Base-by-base conservation (phyloP, 2,329 filamentous ascomycete species). In the Byssothecium circinans region DNA sequence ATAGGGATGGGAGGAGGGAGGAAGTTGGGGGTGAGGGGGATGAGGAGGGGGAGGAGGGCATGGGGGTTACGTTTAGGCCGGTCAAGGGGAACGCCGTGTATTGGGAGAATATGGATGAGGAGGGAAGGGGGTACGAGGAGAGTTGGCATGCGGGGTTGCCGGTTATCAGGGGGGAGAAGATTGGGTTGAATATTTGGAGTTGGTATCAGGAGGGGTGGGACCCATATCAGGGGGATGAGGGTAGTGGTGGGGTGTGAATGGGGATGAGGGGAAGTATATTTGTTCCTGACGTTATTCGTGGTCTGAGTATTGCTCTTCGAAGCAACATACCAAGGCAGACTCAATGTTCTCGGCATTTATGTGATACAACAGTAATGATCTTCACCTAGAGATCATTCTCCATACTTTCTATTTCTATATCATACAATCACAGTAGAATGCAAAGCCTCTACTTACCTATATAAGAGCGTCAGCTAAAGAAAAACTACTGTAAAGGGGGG, bases 181-280 rank as follows among this genome's bases (percentile, higher is more conserved):
- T 84, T 47, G 82, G 82, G 0, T 64, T 85, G 67, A 85, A 85
- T 68, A 82, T 85, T 51, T 85, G 82, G 82, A 83, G 78, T 65
- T 84, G 81, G 81, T 79, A 77, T 63, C 78, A 81, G 66, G 59
- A 65, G 15, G 62, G 60, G 4, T 64, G 58, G 49, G 54, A 61
- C 33, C 57, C 60, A 8, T 33, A 42, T 34, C n/a, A n/a, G n/a
- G 29, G 17, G 8, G 27, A 20, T 6, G 40, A 42, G 3, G 8
- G 29, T 14, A 12, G 6, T 25, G 10, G 23, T 25, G 23, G 10
- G 23, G 23, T 10, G 10, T 25, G 23, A 25, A 32, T 14, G 14
- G 6, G 29, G 6, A 25, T 32, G 25, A 27, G 11, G 25, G 25
- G 23, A 25, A 25, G 23, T 25, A 10, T 25, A 25, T 25, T 25